Evolutionary conservation across 2,329 filamentous ascomycete genomes (phyloP).

Genomic region (Zopfia rhizophila): DNA sequence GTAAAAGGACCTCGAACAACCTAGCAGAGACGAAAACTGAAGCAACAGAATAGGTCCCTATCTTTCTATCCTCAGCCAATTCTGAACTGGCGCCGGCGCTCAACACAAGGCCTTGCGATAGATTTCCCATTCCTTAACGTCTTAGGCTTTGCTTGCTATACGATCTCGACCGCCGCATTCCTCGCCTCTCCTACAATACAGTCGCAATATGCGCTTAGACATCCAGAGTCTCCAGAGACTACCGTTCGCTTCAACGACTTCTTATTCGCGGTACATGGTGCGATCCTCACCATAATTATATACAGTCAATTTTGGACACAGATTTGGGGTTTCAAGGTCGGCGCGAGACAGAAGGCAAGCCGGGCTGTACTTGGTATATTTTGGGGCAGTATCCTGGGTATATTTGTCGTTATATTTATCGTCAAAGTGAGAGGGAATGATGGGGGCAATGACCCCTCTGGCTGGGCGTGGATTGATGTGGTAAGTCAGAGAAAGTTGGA

Average conservation of each 20-base stretch:
- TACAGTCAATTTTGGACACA: slow-evolving; percentile 78
- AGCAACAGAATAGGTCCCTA: slow-evolving; percentile 68
- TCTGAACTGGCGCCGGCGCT: slow-evolving; percentile 78
- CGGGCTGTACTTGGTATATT: slow-evolving; percentile 75
- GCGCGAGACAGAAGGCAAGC: slow-evolving; percentile 64
- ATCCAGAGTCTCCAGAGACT: slow-evolving; percentile 77
- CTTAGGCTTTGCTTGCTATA: slow-evolving; percentile 78
- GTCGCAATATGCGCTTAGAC: slow-evolving; percentile 82
- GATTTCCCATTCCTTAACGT: slow-evolving; percentile 85
- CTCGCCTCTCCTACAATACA: slow-evolving; percentile 83
- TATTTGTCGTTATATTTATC: slow-evolving; percentile 59
- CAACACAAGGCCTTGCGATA: slow-evolving; percentile 84
- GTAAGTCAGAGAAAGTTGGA: slow-evolving; percentile 51
- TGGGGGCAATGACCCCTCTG: slow-evolving; percentile 57
- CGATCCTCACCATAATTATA: slow-evolving; percentile 76
- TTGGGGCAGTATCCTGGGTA: slow-evolving; percentile 71
- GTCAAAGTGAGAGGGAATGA: slow-evolving; percentile 56
- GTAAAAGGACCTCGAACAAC: slow-evolving; percentile 21
- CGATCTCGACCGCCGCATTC: slow-evolving; percentile 77
- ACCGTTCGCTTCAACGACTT: slow-evolving; percentile 93
- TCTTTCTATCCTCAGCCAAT: slow-evolving; percentile 94
- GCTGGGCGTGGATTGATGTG: slow-evolving; percentile 73
- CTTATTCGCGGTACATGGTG: slow-evolving; percentile 84
- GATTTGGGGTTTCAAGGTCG: slow-evolving; percentile 80
- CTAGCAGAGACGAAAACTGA: slow-evolving; percentile 1